phyloP scores from a whole-genome alignment of 2,329 filamentous ascomycete genomes.

The Dothistroma septosporum region DNA sequence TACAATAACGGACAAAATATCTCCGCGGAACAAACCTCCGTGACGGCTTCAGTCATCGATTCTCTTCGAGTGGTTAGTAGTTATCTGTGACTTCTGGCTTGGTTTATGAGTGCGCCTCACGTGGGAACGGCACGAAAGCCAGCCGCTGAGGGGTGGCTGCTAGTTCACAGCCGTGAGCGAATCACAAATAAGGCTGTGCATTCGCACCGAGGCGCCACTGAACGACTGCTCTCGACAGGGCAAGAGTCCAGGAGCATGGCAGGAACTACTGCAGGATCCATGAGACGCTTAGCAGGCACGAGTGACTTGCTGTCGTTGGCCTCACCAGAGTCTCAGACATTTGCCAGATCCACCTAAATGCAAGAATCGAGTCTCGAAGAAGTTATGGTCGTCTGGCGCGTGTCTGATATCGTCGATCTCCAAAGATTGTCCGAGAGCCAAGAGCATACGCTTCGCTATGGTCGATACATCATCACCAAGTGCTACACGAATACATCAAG shows the following conservation, averaged over 20 bases:
- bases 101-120: neutral
- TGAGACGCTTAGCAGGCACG: neutral
- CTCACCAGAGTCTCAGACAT: no score
- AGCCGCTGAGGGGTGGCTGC: constrained; percentile 8
- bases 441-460: no score
- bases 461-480: neutral
- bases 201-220: neutral
- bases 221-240: neutral
- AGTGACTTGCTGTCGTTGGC: no score
- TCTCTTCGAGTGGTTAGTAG: no score
- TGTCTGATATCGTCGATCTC: no score
- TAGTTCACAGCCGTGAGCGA: neutral
- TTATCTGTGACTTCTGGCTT: neutral
- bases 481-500: neutral
- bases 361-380: no score
- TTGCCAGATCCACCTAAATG: no score
- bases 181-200: neutral
- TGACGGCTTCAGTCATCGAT: no score
- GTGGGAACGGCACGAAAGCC: constrained; percentile 4
- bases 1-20: no score
- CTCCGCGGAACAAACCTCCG: no score
- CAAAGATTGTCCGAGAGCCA: no score
- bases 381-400: no score
- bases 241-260: constrained; percentile 1
- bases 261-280: constrained; percentile 3